Evolutionary conservation across 768 basidiomycete genomes (phyloP).

Genomic region (Trichaptum fuscoviolaceum): DNA sequence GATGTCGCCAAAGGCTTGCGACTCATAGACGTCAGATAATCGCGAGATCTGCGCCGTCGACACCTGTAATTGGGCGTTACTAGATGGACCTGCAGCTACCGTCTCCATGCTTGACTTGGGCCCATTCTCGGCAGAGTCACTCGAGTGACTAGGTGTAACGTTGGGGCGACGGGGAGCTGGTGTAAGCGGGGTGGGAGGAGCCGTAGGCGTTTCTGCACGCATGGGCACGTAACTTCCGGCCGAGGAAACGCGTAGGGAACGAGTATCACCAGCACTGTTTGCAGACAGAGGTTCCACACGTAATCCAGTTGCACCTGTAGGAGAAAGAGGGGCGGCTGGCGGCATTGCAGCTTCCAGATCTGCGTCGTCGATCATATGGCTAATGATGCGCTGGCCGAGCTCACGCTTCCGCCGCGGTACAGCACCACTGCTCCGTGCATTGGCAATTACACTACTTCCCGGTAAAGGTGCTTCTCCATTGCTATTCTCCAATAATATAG

Average conservation of each 20-base stretch:
- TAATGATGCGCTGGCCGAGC: constrained; percentile 41
- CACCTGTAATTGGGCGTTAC: background rate
- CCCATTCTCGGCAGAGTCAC: background rate
- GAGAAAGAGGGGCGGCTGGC: constrained; percentile 11
- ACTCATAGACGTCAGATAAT: background rate
- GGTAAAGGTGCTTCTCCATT: background rate
- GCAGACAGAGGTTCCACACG: background rate
- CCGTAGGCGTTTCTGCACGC: constrained; percentile 62
- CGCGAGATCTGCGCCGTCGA: background rate
- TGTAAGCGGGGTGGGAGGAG: constrained; percentile 53
- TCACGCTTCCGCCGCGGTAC: constrained; percentile 22
- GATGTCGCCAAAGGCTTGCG: background rate
- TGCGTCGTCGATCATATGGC: constrained; percentile 29
- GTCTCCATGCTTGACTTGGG: background rate
- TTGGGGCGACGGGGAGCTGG: constrained; percentile 53
- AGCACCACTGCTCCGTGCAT: constrained; percentile 14
- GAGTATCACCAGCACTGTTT: constrained; percentile 2
- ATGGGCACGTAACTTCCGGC: constrained; percentile 33
- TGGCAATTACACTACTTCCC: background rate
- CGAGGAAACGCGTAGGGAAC: background rate
- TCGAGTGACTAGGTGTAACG: background rate
- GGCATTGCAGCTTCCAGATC: constrained; percentile 21
- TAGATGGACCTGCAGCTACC: background rate
- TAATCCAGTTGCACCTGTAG: background rate
- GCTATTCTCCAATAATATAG: background rate